Conservation (phyloP, 2,329 filamentous ascomycete species). For the Simplicillium aogashimaense region DNA sequence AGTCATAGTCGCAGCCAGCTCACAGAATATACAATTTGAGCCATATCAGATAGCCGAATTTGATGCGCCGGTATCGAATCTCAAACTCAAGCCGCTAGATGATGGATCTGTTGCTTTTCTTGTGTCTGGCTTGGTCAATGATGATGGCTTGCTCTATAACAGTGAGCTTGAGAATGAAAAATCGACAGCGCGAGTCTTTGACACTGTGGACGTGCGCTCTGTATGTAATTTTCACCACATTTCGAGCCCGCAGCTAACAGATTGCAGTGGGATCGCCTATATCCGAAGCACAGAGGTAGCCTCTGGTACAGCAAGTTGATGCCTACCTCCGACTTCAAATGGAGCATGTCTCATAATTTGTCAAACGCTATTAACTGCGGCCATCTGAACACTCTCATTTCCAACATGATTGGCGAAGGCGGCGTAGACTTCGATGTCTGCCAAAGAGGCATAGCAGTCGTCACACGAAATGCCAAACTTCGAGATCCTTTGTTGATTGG, state of each 20-base stretch:
- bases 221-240: slow-evolving; percentile 21
- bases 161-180: slow-evolving; percentile 13
- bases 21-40: slow-evolving; percentile 8
- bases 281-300: slow-evolving; percentile 17
- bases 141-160: slow-evolving; percentile 21
- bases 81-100: slow-evolving; percentile 22
- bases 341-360: slow-evolving; percentile 18
- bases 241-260: background rate
- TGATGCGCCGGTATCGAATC: slow-evolving; percentile 17
- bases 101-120: slow-evolving; percentile 25
- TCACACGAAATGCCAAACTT: slow-evolving; percentile 12
- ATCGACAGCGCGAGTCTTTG: slow-evolving; percentile 22
- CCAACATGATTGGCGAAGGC: slow-evolving; percentile 11
- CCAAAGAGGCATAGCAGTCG: slow-evolving; percentile 22
- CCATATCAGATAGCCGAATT: slow-evolving; percentile 18
- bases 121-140: slow-evolving; percentile 20
- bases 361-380: slow-evolving; percentile 21
- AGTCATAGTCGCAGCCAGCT: slow-evolving; percentile 14
- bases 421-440: slow-evolving; percentile 21
- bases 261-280: slow-evolving; percentile 20
- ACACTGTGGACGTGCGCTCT: slow-evolving; percentile 19
- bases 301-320: slow-evolving; percentile 28
- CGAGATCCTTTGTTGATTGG: slow-evolving; percentile 5
- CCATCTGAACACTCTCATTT: slow-evolving; percentile 22
- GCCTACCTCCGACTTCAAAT: slow-evolving; percentile 13